These are phyloP conservation scores for Ophiocordyceps camponoti-floridani DNA, from an alignment of 2,329 filamentous ascomycete genomes.

Conservation along the genomic window DNA sequence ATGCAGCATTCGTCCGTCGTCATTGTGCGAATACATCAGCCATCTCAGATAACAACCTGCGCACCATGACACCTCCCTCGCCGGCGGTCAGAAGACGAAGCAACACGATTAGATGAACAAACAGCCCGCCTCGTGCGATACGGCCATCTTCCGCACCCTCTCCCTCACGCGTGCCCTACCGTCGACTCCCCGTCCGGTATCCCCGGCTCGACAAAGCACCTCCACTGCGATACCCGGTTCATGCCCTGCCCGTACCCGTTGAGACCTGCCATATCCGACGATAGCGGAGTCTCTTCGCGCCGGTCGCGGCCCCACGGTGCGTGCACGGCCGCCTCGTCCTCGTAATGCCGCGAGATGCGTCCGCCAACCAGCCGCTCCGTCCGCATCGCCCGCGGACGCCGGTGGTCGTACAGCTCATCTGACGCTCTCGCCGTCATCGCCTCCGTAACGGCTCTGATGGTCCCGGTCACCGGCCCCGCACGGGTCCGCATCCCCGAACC, in stretches of 20 bases:
- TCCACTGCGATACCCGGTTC: slow-evolving; percentile 30
- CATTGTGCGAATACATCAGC: too few species aligned
- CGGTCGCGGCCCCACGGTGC: slow-evolving; percentile 11
- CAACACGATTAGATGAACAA: too few species aligned
- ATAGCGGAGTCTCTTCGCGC: slow-evolving; percentile 11
- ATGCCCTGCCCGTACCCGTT: slow-evolving; percentile 22
- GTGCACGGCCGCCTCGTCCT: slow-evolving; percentile 12
- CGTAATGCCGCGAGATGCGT: slow-evolving; percentile 12
- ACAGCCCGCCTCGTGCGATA: neutral
- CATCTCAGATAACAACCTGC: too few species aligned
- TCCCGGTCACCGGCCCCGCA: slow-evolving; percentile 9
- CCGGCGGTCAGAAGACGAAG: too few species aligned
- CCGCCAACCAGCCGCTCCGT: slow-evolving; percentile 12
- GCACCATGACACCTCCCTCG: too few species aligned
- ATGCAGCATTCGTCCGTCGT: too few species aligned
- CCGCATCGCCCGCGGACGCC: slow-evolving; percentile 9
- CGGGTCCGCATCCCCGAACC: slow-evolving; percentile 4
- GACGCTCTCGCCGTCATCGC: slow-evolving; percentile 8
- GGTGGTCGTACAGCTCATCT: slow-evolving; percentile 14
- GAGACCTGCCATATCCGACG: slow-evolving; percentile 29
- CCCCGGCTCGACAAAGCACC: slow-evolving; percentile 26
- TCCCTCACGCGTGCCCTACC: neutral
- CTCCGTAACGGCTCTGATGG: slow-evolving; percentile 3
- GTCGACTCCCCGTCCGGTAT: slow-evolving; percentile 15
- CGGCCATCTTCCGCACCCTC: neutral